These are phyloP conservation scores for Fagus sylvatica DNA, from an alignment of 306 rosid genomes.

Conservation along the genomic window DNA sequence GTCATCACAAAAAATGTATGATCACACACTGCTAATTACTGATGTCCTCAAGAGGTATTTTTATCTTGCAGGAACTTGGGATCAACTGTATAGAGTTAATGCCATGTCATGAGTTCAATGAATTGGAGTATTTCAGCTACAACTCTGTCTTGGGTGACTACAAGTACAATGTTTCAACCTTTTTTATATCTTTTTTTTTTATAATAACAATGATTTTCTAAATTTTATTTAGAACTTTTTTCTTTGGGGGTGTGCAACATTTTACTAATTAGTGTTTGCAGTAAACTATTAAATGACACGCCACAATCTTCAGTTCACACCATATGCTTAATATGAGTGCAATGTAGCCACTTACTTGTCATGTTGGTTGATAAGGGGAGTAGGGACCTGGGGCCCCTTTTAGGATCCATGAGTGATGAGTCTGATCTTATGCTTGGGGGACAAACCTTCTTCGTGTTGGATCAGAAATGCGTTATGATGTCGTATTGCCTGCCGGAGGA, in stretches of 20 bases:
- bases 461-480: not conserved
- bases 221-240: not conserved
- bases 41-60: conserved; percentile 33
- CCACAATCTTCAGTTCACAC: not conserved
- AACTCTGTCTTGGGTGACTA: conserved; percentile 79
- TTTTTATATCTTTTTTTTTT: not conserved
- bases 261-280: not conserved
- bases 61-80: conserved; percentile 85
- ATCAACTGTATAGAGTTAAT: conserved; percentile 89
- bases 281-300: not conserved
- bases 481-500: not conserved
- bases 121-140: conserved; percentile 83
- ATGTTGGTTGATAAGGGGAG: too few relatives aligned
- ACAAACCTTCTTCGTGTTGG: not conserved
- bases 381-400: not conserved
- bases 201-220: not conserved
- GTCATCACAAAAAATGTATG: not conserved
- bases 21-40: not conserved
- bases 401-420: not conserved
- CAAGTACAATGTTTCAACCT: conserved; percentile 39
- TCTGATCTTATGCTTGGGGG: not conserved
- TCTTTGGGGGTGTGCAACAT: not conserved
- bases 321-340: not conserved
- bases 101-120: conserved; percentile 98
- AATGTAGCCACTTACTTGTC: not conserved